Evolutionary conservation across 768 basidiomycete genomes (phyloP).

Genomic region (Tulasnella sp.): DNA sequence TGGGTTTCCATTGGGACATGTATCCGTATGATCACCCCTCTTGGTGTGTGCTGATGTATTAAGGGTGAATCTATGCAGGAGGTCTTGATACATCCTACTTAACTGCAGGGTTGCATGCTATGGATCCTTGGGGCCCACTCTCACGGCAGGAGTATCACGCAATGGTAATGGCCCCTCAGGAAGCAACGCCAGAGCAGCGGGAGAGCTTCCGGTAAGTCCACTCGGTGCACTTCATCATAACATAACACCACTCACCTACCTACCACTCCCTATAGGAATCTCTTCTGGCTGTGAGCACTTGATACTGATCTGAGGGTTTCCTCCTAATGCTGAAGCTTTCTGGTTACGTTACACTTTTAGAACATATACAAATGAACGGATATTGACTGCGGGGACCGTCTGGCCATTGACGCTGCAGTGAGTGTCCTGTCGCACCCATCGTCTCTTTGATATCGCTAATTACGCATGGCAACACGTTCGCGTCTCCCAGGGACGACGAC

Average conservation of each 20-base stretch:
- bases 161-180: neutral
- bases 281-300: slow-evolving; percentile 14
- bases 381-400: slow-evolving; percentile 8
- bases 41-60: neutral
- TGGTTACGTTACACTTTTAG: neutral
- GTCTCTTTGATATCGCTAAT: too few relatives aligned
- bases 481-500: slow-evolving; percentile 15
- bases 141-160: neutral
- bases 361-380: neutral
- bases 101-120: neutral
- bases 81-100: neutral
- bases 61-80: neutral
- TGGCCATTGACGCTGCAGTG: slow-evolving; percentile 11
- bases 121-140: neutral
- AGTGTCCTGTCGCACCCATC: too few relatives aligned
- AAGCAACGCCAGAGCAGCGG: neutral
- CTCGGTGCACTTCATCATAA: neutral
- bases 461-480: too few relatives aligned
- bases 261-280: neutral
- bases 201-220: neutral
- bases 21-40: neutral
- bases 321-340: neutral
- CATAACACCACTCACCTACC: neutral
- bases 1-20: slow-evolving; percentile 8
- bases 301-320: neutral